Evolutionary conservation across 257 asterid species (phyloP), one percentile per base, ranked within the genome.

Genomic region (Solanum appendiculatum): DNA sequence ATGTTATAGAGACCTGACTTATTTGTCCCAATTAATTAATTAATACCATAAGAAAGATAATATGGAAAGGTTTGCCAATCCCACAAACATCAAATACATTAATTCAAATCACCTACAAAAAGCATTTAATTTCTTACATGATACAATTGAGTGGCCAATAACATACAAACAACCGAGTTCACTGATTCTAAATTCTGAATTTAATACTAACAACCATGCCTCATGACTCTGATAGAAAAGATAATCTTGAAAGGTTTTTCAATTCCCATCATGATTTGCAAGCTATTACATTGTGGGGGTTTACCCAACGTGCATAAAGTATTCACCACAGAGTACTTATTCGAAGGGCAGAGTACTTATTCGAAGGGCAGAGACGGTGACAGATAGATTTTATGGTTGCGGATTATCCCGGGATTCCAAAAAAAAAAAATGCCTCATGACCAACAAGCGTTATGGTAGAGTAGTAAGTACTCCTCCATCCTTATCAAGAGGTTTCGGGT

Each of bases 381-480:
- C 3, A 46, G 8, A n/a, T n/a, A 14, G 3, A 48, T 48, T 5
- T 0, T 48, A 48, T 1, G 56, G 0, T 0, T 48, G 21, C 2
- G 15, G 7, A 39, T 8, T 48, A 48, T 48, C 15, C 0, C 2
- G 20, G 15, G 51, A 2, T 44, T 12, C 18, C 1, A 4, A 13
- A 44, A 13, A 4, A 13, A 44, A 13, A 39, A 39, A 44, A 44
- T 8, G 10, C 0, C 44, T 39, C 44, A 44, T 44, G 13, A 44
- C 18, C 18, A 44, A 13, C 54, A 44, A 44, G 6, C 16, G 2
- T 4, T 44, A 8, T 2, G n/a, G n/a, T 51, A 0, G 0, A 12
- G 16, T 44, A 12, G 5, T 4, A 44, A 3, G 0, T 44, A 3
- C 51, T 44, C 5, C 11, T 44, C 15, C 51, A 44, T 44, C 16